Percentiles rank a stretch among this genome's conserved stretches.
phyloP scores from a whole-genome alignment of 139 green algal species.

The Asterochloris sp. region DNA sequence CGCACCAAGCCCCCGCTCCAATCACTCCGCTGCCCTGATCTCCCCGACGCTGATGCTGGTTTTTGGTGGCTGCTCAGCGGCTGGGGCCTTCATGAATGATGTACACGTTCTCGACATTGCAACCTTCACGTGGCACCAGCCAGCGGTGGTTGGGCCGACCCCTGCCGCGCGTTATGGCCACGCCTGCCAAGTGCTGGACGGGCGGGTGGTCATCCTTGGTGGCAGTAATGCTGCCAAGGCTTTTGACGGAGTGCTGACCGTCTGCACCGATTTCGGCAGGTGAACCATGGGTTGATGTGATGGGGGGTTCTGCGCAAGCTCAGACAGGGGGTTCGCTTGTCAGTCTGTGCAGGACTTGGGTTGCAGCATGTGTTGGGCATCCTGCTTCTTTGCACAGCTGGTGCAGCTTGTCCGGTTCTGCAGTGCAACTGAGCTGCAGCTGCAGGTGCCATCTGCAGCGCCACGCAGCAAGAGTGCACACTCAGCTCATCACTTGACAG shows the following conservation, averaged over 20 bases:
- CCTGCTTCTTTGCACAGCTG: background rate
- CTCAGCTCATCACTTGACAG: background rate
- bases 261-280: conserved; percentile 14
- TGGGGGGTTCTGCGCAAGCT: background rate
- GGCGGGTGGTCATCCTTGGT: conserved; percentile 14
- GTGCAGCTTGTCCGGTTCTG: background rate
- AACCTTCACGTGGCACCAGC: conserved; percentile 13
- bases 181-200: background rate
- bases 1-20: conserved; percentile 1
- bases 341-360: background rate
- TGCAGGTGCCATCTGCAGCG: background rate
- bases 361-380: background rate
- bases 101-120: conserved; percentile 13
- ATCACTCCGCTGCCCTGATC: conserved; percentile 24
- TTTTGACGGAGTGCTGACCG: conserved; percentile 19
- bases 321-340: background rate
- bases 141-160: background rate
- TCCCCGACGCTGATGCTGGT: conserved; percentile 25
- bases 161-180: conserved; percentile 19
- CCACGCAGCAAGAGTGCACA: background rate
- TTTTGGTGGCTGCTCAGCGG: conserved; percentile 26
- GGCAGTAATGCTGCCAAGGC: conserved; percentile 14
- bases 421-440: background rate
- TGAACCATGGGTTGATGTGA: background rate
- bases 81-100: conserved; percentile 29